Conservation (phyloP, 1,284 basidiomycete genomes). For the Quambalaria eucalypti region DNA sequence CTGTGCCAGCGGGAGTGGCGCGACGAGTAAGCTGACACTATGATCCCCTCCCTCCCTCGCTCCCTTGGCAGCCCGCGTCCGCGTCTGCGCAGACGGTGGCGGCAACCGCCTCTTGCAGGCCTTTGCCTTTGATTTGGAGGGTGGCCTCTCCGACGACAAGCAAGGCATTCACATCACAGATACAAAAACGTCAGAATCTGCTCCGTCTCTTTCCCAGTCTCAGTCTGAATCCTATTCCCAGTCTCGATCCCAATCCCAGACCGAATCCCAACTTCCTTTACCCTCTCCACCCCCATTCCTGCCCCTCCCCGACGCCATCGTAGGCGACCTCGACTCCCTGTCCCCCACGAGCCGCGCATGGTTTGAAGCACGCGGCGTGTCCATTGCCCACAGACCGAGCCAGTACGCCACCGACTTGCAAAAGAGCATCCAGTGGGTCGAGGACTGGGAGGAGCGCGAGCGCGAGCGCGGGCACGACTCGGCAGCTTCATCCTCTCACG, state of each 20-base stretch:
- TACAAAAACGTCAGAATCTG: too few relatives aligned
- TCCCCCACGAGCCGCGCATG: constrained; percentile 63
- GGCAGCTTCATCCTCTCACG: too few relatives aligned
- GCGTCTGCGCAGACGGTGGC: constrained; percentile 81
- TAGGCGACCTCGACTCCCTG: constrained; percentile 86
- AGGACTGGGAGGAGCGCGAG: constrained; percentile 52
- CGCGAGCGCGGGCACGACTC: constrained; percentile 46
- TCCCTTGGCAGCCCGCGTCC: constrained; percentile 21
- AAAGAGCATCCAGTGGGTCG: constrained; percentile 70
- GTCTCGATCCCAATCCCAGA: too few relatives aligned
- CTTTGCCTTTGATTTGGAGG: constrained; percentile 46
- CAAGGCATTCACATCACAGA: too few relatives aligned
- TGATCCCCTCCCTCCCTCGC: constrained; percentile 4
- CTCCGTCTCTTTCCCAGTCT: too few relatives aligned
- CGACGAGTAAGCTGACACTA: too few relatives aligned
- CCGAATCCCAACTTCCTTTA: too few relatives aligned
- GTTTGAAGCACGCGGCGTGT: constrained; percentile 63
- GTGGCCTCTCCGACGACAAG: too few relatives aligned
- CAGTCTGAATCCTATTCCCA: neutral
- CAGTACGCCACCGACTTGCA: constrained; percentile 86
- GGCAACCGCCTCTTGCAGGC: constrained; percentile 75
- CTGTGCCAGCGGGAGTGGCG: neutral
- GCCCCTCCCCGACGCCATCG: constrained; percentile 67
- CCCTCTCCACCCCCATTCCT: neutral
- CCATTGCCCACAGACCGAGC: constrained; percentile 60